Conservation (phyloP, 106 monocot species). For the Allium cepa region DNA sequence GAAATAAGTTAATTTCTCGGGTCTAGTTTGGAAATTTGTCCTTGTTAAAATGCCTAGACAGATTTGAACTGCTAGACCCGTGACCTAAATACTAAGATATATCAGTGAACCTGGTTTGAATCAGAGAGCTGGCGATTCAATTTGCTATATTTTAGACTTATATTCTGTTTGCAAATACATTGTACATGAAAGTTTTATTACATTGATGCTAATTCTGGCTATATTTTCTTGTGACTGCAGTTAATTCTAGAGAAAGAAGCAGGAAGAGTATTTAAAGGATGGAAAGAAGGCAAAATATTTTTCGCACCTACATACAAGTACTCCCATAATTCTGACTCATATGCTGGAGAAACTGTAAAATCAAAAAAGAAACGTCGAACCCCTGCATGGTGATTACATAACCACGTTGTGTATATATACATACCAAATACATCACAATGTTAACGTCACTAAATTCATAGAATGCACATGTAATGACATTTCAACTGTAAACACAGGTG, state of each 20-base stretch:
- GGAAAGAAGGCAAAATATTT: conserved; percentile 78
- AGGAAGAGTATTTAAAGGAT: conserved; percentile 74
- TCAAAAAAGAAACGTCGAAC: conserved; percentile 83
- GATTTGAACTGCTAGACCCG: background rate
- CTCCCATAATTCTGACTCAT: conserved; percentile 63
- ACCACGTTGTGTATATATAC: no score
- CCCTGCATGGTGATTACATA: conserved; percentile 60
- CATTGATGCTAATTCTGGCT: background rate
- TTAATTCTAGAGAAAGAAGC: conserved; percentile 58
- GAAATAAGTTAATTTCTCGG: no score
- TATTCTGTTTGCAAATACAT: background rate
- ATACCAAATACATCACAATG: background rate
- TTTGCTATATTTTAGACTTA: background rate
- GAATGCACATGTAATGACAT: background rate
- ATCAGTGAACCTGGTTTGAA: background rate
- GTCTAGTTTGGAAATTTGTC: no score
- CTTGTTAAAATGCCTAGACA: background rate
- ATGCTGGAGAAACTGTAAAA: conserved; percentile 61
- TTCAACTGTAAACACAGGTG: conserved; percentile 33
- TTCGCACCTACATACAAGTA: conserved; percentile 94
- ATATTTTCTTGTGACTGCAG: conserved; percentile 7
- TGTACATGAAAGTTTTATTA: background rate
- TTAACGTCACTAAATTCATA: background rate
- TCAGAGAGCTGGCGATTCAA: background rate
- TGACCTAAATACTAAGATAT: background rate